These are phyloP conservation scores for Rhodamnia argentea DNA, from an alignment of 345 rosid genomes.

Conservation along the genomic window DNA sequence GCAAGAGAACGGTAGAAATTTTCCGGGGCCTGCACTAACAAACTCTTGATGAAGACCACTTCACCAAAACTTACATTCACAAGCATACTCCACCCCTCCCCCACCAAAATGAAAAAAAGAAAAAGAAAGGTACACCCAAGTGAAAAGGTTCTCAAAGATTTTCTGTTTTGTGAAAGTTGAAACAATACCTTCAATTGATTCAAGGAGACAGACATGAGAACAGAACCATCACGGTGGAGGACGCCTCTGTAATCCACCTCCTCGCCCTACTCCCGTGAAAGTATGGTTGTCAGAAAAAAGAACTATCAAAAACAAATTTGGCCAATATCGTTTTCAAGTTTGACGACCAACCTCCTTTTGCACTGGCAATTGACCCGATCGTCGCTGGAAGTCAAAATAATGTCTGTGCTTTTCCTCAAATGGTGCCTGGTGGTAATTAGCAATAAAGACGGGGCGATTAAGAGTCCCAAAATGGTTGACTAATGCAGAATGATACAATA, in stretches of 20 bases:
- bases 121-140: not conserved
- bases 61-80: not conserved
- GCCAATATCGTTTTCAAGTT: not conserved
- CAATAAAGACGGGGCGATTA: not conserved
- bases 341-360: slow-evolving; percentile 70
- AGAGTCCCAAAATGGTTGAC: not conserved
- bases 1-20: slow-evolving; percentile 88
- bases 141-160: not conserved
- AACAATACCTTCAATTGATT: slow-evolving; percentile 67
- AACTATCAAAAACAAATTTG: not conserved
- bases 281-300: not conserved
- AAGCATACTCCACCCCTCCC: not conserved
- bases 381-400: slow-evolving; percentile 81
- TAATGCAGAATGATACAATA: not conserved
- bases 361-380: slow-evolving; percentile 78
- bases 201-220: slow-evolving; percentile 72
- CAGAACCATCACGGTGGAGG: slow-evolving; percentile 97
- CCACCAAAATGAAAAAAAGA: not conserved
- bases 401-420: slow-evolving; percentile 93
- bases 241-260: slow-evolving; percentile 92
- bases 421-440: slow-evolving; percentile 44
- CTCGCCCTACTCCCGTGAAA: slow-evolving; percentile 46
- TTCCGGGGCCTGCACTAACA: slow-evolving; percentile 56
- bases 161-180: not conserved
- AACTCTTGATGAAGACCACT: not conserved